Evolutionary conservation across 441 rosid species (phyloP).

Genomic region (Adansonia grandidieri): DNA sequence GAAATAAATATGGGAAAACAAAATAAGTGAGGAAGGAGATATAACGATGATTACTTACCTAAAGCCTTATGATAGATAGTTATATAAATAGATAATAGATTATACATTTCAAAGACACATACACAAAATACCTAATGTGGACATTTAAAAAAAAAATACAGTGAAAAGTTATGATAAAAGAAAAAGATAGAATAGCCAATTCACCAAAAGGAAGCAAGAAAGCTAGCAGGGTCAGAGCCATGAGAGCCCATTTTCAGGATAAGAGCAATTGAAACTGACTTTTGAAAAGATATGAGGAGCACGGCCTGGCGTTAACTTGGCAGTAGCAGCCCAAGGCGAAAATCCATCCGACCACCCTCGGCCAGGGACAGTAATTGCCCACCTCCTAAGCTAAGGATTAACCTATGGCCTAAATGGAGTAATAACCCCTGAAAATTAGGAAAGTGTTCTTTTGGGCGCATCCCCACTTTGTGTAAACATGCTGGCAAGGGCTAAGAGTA

Average conservation of each 20-base stretch:
- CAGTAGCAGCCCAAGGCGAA: slow-evolving; percentile 22
- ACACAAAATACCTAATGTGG: not conserved
- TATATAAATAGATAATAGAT: too few species aligned
- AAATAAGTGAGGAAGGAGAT: too few species aligned
- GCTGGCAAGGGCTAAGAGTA: slow-evolving; percentile 50
- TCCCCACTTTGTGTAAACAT: slow-evolving; percentile 51
- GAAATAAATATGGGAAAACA: too few species aligned
- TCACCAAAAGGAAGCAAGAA: slow-evolving; percentile 31
- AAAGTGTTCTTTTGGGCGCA: slow-evolving; percentile 44
- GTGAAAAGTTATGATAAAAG: slow-evolving; percentile 16
- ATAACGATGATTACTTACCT: too few species aligned
- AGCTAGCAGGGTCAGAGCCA: slow-evolving; percentile 13
- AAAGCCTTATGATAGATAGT: too few species aligned
- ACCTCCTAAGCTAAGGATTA: not conserved
- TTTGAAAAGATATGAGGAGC: slow-evolving; percentile 30
- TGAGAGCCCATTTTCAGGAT: slow-evolving; percentile 28
- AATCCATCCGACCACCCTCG: slow-evolving; percentile 49
- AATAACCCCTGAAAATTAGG: slow-evolving; percentile 51
- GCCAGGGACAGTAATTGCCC: slow-evolving; percentile 44
- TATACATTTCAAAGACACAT: not conserved
- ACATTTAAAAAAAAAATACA: not conserved
- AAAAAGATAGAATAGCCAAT: slow-evolving; percentile 34
- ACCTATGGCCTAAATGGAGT: slow-evolving; percentile 23
- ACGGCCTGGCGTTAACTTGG: slow-evolving; percentile 20
- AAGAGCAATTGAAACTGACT: slow-evolving; percentile 39